Conservation (phyloP, 257 asterid species). For the Solanum piurae region DNA sequence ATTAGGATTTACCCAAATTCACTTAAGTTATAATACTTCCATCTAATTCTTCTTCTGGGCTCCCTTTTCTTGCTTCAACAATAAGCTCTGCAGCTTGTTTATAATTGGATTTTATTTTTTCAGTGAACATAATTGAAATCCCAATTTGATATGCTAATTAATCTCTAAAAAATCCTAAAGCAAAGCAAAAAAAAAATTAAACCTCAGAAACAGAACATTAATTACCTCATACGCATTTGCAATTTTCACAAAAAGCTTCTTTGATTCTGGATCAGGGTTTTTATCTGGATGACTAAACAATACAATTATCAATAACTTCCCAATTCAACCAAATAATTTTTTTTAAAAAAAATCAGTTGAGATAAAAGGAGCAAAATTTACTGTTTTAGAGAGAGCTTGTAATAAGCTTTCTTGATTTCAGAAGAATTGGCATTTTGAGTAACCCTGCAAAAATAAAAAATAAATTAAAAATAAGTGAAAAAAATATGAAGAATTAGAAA, state of each 20-base stretch:
- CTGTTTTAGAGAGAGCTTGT: constrained; percentile 75
- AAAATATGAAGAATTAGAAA: background rate
- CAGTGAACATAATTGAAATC: background rate
- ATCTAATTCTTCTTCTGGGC: background rate
- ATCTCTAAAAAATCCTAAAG: background rate
- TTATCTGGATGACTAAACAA: constrained; percentile 81
- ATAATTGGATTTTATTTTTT: background rate
- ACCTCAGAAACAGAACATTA: background rate
- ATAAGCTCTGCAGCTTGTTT: background rate
- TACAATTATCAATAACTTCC: background rate
- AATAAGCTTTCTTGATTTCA: constrained; percentile 38
- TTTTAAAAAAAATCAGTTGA: background rate
- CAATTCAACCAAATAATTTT: background rate
- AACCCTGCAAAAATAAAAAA: constrained; percentile 23
- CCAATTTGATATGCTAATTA: background rate
- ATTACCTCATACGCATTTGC: constrained; percentile 94
- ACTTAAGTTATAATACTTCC: background rate
- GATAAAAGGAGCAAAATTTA: constrained; percentile 9
- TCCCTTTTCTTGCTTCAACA: background rate
- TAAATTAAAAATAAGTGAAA: background rate
- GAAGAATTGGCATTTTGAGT: constrained; percentile 33
- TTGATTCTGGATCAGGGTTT: constrained; percentile 86
- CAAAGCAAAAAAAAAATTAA: background rate
- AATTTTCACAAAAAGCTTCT: constrained; percentile 63
- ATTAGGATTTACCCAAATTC: background rate